Evolutionary conservation across 139 green algal species (phyloP), one percentile per base, ranked within the genome.

Genomic region (Edaphochlamys debaryana): DNA sequence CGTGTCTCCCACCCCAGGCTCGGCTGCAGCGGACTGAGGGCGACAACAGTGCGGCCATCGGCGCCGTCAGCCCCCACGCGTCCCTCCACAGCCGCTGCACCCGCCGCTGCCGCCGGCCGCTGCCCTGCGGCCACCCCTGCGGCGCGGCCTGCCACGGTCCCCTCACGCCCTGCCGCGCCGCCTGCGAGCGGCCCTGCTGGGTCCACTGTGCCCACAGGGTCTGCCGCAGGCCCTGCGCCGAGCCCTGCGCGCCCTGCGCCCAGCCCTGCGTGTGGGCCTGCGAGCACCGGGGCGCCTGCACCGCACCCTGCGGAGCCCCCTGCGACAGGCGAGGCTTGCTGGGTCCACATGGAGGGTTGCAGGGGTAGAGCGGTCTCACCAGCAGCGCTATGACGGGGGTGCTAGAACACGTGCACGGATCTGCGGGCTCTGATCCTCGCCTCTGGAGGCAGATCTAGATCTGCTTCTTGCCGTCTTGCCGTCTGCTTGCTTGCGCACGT

Each of bases 241-340:
- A 87, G 54, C 69, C 82, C 2, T 95, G 93, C 79, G 64, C 85
- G n/a, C 82, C 89, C 19, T 95, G 92, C 70, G 86, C 87, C 3
- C 79, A 91, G 80, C 74, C 69, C n/a, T 96, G 93, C 70, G 41
- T 13, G 3, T 96, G 92, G 92, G n/a, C 20, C 50, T 95, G 92
- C 70, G 42, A 67, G 62, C 92, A 95, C 85, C 79, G 71, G 23
- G 92, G 92, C 0, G 19, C 45, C 34, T 96, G 93, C 88, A 34
- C 23, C 27, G 64, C 92, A 56, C 93, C 92, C 20, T 96, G 93
- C 76, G 91, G 91, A 0, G 93, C 85, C 11, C 92, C 93, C 7
- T 96, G 93, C 74, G 82, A 87, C 67, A 88, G 87, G 82, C 87
- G 60, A 37, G 71, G 8, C 9, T 9, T 9, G n/a, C n/a, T n/a